Percentiles rank a stretch among this genome's conserved stretches.
phyloP scores from a whole-genome alignment of 257 asterid species.

The Gentiana straminea region DNA sequence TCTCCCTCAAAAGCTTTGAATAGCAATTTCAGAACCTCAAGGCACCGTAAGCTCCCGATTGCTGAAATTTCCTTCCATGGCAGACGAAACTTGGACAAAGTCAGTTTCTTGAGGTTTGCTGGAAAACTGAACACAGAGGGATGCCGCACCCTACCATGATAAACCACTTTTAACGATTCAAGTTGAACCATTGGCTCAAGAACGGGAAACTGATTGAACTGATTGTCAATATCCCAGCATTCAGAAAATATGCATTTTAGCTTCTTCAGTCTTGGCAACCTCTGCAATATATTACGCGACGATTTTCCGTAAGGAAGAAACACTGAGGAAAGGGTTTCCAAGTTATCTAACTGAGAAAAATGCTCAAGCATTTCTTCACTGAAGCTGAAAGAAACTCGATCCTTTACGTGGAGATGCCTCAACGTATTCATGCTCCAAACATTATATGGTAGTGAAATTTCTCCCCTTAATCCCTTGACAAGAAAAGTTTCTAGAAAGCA shows the following conservation, averaged over 20 bases:
- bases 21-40: too few relatives aligned
- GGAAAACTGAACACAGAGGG: background rate
- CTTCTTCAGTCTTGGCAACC: slow-evolving; percentile 5
- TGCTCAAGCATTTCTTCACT: background rate
- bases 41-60: too few relatives aligned
- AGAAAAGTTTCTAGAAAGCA: background rate
- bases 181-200: background rate
- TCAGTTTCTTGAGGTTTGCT: background rate
- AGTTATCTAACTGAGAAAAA: background rate
- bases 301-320: background rate
- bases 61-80: background rate
- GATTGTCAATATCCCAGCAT: background rate
- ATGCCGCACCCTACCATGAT: background rate
- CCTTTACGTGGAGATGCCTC: background rate
- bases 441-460: background rate
- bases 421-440: background rate
- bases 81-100: background rate
- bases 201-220: background rate
- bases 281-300: background rate
- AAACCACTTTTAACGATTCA: slow-evolving; percentile 5
- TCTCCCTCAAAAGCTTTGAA: too few relatives aligned
- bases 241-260: background rate
- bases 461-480: background rate
- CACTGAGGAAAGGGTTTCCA: background rate
- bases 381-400: background rate